Base-by-base conservation (phyloP, 2,329 filamentous ascomycete species). In the Arthrinium phaeospermum region DNA sequence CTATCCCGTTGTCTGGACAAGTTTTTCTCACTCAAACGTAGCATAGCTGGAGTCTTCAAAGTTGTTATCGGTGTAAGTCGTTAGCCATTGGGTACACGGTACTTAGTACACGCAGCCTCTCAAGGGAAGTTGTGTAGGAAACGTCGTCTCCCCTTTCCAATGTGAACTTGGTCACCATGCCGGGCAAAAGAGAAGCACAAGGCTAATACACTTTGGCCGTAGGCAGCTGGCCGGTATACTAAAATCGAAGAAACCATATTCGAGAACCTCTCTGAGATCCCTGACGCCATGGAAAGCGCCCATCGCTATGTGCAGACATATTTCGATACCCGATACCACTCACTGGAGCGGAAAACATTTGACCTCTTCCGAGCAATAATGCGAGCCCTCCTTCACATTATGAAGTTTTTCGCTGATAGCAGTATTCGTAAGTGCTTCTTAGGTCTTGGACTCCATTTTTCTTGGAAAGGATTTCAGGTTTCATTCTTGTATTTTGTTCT, bases 321-420 rank as follows among this genome's bases (percentile, higher is more conserved):
- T 27, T 8, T 22, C 51, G 14, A 57, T 27, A 57, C 34, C 14
- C 51, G 14, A 16, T 16, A 57, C 7, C 5, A 10, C 3, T 34
- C 27, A 8, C 14, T 57, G 7, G 51, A 57, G 6, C 14, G 30
- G 27, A 34, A 57, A 10, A 71, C 70, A 4, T 71, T 71, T 16
- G 64, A 69, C 4, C 47, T 69, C 4, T 71, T 71, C 46, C 34
- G 51, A 27, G 46, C 70, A 14, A 69, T 71, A 45, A 16, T 71
- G 22, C 41, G 24, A 24, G n/a, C 70, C 3, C 67, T 71, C 1
- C 24, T 49, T 6, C 70, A 71, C 7, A 71, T 71, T 12, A 71
- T 71, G 64, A 37, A 61, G 37, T 71, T 71, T 41, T 45, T 71
- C 46, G 64, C 64, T 34, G 70, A 71, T 13, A 46, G 70, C 12